Conservation (phyloP, 164 flowering plant genomes). For the Vitis labrusca region DNA sequence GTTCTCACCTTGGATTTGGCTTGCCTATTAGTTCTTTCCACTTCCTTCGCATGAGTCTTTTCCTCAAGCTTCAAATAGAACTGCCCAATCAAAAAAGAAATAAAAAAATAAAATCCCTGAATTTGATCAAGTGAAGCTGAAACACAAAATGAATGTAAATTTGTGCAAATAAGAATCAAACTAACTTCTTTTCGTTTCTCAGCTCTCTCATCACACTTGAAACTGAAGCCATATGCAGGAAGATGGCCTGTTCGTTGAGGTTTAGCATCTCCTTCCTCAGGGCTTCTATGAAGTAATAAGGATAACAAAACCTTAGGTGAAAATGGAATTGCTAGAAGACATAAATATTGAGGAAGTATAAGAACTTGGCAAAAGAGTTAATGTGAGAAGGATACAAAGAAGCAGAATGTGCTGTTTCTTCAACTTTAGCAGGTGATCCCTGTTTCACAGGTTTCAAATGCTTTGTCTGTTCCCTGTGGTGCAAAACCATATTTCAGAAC, state of each 20-base stretch:
- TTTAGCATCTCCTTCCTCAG: slow-evolving; percentile 6
- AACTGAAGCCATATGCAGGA: slow-evolving; percentile 11
- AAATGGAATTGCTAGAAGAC: no score
- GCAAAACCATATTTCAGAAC: no score
- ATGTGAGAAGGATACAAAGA: no score
- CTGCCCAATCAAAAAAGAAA: neutral
- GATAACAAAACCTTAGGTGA: no score
- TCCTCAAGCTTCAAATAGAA: slow-evolving; percentile 13
- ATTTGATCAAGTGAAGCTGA: neutral
- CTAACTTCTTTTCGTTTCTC: slow-evolving; percentile 15
- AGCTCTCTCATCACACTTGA: slow-evolving; percentile 14
- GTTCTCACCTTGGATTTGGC: slow-evolving; percentile 9
- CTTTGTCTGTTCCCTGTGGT: no score
- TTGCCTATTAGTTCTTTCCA: slow-evolving; percentile 7
- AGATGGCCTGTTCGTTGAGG: neutral
- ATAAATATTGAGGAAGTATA: no score
- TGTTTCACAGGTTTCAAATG: no score
- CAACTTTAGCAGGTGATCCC: no score
- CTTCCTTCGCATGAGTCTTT: slow-evolving; percentile 11
- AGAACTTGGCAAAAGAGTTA: no score
- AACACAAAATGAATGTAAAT: no score
- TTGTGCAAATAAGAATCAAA: neutral
- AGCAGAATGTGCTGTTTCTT: no score
- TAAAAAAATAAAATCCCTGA: neutral
- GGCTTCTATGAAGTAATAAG: slow-evolving; percentile 3